Base-by-base conservation (phyloP, 2,329 filamentous ascomycete species). In the Fusarium nurragi region DNA sequence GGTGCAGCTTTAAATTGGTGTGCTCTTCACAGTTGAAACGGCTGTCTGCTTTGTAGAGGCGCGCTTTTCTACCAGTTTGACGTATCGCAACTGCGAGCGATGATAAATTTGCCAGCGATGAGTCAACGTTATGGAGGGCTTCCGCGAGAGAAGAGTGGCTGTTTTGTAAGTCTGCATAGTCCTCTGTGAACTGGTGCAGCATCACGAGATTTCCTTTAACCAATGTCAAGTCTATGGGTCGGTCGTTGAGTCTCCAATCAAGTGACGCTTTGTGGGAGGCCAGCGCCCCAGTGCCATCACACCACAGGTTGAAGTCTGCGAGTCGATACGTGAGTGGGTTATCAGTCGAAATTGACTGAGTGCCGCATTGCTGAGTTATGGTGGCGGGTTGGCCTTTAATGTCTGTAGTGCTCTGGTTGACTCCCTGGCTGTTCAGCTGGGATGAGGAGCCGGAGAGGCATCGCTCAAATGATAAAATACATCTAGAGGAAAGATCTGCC, bases 161-260 rank as follows among this genome's bases (percentile, higher is more conserved):
- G 2, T n/a, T 0, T 1, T 12, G 28, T 0, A 28, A 9, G 7
- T 4, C 1, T 6, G n/a, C 6, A 19, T 26, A 50, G 14, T 43
- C 37, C 0, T 43, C 37, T 0, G 43, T 0, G 0, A 26, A 25
- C 7, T 50, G 37, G 7, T 23, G 18, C 3, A 50, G 2, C 19
- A 50, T 50, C 2, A 50, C 18, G 7, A 50, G 47, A 11, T 43
- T 50, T 13, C 25, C 26, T 6, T 43, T 50, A 0, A 50, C 37
- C 0, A 50, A 8, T 0, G 37, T 32, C 11, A 43, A 26, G 12
- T 50, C 47, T 3, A 43, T 43, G 1, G 11, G 21, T 4, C 47
- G 19, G 3, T 50, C 19, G 1, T 1, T 25, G 1, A 43, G 0
- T 9, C 47, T 43, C 1, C 16, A 11, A 8, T 50, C 47, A 0